Evolutionary conservation across 208 protist species (phyloP), one percentile per base, ranked within the genome.

Genomic region (Leishmania mexicana): DNA sequence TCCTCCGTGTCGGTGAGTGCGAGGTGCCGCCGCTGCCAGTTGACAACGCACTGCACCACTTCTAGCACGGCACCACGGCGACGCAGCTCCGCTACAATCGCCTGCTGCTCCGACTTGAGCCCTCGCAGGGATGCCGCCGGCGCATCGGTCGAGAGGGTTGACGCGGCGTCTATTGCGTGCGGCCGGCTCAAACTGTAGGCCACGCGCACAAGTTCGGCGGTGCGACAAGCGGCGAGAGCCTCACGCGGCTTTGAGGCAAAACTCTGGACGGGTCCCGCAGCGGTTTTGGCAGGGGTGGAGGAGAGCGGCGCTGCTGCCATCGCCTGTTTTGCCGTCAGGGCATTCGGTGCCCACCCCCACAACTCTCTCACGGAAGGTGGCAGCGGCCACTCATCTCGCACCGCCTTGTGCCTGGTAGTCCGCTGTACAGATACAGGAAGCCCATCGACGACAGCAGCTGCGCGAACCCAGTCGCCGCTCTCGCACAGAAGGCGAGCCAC

Each of bases 31-130:
- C 84, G 86, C 68, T 89, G 85, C 93, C 93, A 96, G 77, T 95
- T 93, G n/a, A 87, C 81, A 35, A 92, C 79, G 85, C 93, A 96
- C 85, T 94, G 88, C 54, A 92, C 79, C 1, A 85, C 62, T 62
- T 88, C 85, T 49, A 72, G 17, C 57, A 88, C 79, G 21, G 81
- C 85, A 4, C 76, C 85, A 28, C 87, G 83, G 1, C 72, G 60
- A 3, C 57, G 54, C 47, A 92, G 79, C 73, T 92, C 84, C 5
- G 42, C 19, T 1, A 91, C 40, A 42, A 89, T 77, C n/a, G 28
- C 38, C 57, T 70, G 78, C 74, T 85, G 82, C 31, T 81, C 64
- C 35, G 62, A 11, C 53, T 64, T 73, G 15, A 82, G 53, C 73
- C 45, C 31, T 21, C 28, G 57, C 54, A 42, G 45, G 42, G 45